Base-by-base conservation (phyloP, 805 yeast species). In the Candida mattraensis region DNA sequence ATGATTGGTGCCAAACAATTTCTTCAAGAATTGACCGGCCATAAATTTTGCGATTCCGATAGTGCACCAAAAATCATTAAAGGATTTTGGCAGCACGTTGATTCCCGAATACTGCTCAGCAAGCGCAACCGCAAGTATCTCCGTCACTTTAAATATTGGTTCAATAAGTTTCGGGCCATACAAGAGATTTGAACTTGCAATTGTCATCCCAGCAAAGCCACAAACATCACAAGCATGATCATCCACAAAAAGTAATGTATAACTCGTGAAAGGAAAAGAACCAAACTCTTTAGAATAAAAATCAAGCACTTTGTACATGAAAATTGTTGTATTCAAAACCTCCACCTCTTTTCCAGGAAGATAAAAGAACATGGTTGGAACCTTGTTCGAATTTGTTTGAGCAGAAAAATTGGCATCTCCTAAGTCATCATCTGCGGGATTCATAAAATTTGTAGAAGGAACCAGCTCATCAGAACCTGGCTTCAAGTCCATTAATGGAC, bases 41-140 rank as follows among this genome's bases (percentile, higher is more conserved):
- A 93, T 91, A 56, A 72, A 91, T 22, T 78, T 74, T 0, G 95
- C 74, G 40, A 93, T 78, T 3, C 98, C 99, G 18, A 84, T 63
- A 2, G 89, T 83, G 45, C 91, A 76, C 99, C 99, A 93, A 5
- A 86, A 47, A 58, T 93, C 96, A 48, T 84, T 78, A 55, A 80
- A 74, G 1, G 80, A 72, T 35, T 72, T 73, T 0, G 98, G 96
- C 3, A 87, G 81, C 13, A 93, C 87, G 56, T 86, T 87, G 22
- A 93, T 81, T 12, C 97, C 96, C 0, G 94, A 76, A 95, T 97
- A 93, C 58, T 93, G 99, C 4, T 78, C 74, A 0, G 98, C 83
- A 14, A 93, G 60, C 0, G 86, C 80, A 37, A 78, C 74, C 0
- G 91, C 70, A 3, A 93, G 58, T 0, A 66, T 56, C 42, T 85